phyloP scores from a whole-genome alignment of 306 rosid species.

The Quercus mongolica region DNA sequence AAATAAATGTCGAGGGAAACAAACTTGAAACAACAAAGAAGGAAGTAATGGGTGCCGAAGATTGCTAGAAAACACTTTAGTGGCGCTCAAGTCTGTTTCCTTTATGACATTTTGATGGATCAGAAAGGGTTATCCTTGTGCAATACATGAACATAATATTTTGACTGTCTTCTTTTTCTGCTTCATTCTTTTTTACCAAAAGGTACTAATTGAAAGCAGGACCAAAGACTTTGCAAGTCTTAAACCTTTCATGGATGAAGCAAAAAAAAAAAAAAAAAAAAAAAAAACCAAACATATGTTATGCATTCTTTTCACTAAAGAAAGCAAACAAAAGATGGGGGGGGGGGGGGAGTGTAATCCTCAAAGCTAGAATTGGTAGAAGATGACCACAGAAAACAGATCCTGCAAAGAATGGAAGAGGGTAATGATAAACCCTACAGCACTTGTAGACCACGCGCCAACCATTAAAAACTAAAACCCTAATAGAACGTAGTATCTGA shows the following conservation, averaged over 20 bases:
- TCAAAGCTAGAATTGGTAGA: constrained; percentile 10
- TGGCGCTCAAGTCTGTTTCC: neutral
- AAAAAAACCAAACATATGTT: neutral
- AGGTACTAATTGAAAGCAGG: neutral
- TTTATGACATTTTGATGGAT: neutral
- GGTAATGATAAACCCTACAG: neutral
- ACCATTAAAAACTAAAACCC: neutral
- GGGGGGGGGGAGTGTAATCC: neutral
- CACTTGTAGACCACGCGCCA: neutral
- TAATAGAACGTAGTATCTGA: too few relatives aligned
- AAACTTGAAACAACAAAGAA: neutral
- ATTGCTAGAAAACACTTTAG: neutral
- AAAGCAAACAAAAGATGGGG: neutral
- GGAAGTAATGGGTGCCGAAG: neutral
- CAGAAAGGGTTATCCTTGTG: neutral
- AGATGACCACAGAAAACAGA: constrained; percentile 12
- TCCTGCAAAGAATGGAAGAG: constrained; percentile 11
- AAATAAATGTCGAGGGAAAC: neutral
- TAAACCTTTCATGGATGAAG: neutral
- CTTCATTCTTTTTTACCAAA: too few relatives aligned
- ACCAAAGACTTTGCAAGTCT: neutral
- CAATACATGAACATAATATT: neutral
- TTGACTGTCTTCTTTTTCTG: neutral
- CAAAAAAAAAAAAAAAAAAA: neutral
- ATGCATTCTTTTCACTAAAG: constrained; percentile 20